Conservation (phyloP, 2,329 filamentous ascomycete genomes). For the Fusarium napiforme region DNA sequence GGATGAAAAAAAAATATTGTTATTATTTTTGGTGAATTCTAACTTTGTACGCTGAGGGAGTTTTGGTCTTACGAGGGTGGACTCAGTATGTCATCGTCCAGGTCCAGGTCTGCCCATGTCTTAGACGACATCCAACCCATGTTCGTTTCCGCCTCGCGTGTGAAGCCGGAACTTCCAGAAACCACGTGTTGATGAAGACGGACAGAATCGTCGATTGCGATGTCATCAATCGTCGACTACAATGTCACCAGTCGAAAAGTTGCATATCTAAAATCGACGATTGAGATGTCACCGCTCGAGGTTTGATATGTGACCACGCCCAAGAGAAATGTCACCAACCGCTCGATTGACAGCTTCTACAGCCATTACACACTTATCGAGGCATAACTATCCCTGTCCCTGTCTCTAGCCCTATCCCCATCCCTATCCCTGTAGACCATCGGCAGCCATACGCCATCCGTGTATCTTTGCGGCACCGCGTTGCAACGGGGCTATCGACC, state of each 20-base stretch:
- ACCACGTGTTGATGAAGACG: slow-evolving; percentile 1
- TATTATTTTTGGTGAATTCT: neutral
- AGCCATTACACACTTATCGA: neutral
- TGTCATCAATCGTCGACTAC: neutral
- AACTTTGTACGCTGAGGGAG: neutral
- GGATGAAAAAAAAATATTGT: neutral
- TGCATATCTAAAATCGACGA: neutral
- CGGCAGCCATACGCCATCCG: neutral
- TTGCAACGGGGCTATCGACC: neutral
- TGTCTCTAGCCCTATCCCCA: neutral
- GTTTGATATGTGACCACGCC: neutral
- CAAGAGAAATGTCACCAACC: neutral
- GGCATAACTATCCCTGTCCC: neutral
- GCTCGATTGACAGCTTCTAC: neutral
- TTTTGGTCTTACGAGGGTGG: neutral
- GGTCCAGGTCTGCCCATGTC: neutral
- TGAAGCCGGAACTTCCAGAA: neutral
- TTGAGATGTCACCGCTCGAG: neutral
- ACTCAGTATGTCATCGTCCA: neutral
- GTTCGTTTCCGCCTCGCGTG: neutral
- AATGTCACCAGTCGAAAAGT: neutral
- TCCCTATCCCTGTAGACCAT: neutral
- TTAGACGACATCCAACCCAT: neutral
- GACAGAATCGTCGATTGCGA: neutral
- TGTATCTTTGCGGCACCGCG: slow-evolving; percentile 5